These are phyloP conservation scores for Corymbia citriodora DNA, from an alignment of 441 rosid genomes.

Conservation along the genomic window DNA sequence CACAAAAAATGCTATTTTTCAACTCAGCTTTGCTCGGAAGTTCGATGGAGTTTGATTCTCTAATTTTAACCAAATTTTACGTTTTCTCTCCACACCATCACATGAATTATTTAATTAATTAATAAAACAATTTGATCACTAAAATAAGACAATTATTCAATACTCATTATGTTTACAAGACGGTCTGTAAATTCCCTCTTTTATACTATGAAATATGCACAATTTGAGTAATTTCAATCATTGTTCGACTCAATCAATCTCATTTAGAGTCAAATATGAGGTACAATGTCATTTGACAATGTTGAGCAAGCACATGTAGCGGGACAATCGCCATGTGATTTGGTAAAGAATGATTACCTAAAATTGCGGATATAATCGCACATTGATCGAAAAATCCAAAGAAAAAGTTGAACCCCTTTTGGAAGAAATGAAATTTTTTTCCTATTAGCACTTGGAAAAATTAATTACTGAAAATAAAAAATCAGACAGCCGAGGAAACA, in stretches of 20 bases:
- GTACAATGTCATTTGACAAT: not conserved
- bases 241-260: not conserved
- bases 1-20: not conserved
- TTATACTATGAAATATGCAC: not conserved
- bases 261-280: not conserved
- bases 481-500: not conserved
- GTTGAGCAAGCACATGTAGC: not conserved
- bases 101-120: not conserved
- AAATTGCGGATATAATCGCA: not conserved
- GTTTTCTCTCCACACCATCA: rapidly evolving
- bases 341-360: not conserved
- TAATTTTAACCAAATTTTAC: not conserved
- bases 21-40: not conserved
- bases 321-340: not conserved
- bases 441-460: not conserved
- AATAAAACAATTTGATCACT: not conserved
- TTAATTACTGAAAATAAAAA: not conserved
- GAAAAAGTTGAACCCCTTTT: not conserved
- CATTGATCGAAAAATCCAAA: not conserved
- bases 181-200: not conserved
- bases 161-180: not conserved
- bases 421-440: not conserved
- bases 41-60: not conserved
- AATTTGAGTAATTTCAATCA: not conserved
- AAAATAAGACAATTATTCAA: not conserved